Evolutionary conservation across 1,284 basidiomycete species (phyloP), one percentile per base, ranked within the genome.

Genomic region (Ceratobasidium papillatum): DNA sequence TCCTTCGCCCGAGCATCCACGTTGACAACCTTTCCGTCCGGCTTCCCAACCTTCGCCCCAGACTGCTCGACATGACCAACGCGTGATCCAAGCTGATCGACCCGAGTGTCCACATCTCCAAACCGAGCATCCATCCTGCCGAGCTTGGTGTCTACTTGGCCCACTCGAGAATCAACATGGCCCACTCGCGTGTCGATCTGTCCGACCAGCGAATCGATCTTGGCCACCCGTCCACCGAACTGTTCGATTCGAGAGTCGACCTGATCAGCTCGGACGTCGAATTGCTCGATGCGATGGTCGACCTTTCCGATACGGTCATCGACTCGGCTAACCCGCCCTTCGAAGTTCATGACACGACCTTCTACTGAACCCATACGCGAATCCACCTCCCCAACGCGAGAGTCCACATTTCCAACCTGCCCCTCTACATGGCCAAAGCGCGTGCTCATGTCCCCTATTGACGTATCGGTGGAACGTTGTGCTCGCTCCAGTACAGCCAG

Each of bases 361-460:
- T 68, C 65, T 30, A 68, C 51, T 19, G 25, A 30, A n/a, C 32
- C 47, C 1, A 68, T 41, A 9, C 65, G 65, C 22, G 65, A 34
- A 22, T 68, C 65, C 9, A 68, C 65, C n/a, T 54, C 17, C 34
- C 65, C 65, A n/a, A 68, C 22, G n/a, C 66, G 43, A 7, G 34
- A 1, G 22, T 69, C 66, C 25, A 69, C 52, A 22, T 32, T 22
- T n/a, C 38, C 38, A 22, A 58, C 52, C n/a, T 22, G 52, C 12
- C 66, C 66, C 27, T 69, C 66, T 9, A 69, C 19, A 22, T 38
- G 34, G 25, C 66, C 66, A 34, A 69, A 32, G 27, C 86, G 84
- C 17, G 85, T 84, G 14, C 84, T 78, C 41, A 91, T 79, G 27
- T 91, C 89, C 12, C 68, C 76, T n/a, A 56, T 71, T 14, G 58